Evolutionary conservation across 1,139 yeast species (phyloP).

Genomic region (Pichia inconspicua): DNA sequence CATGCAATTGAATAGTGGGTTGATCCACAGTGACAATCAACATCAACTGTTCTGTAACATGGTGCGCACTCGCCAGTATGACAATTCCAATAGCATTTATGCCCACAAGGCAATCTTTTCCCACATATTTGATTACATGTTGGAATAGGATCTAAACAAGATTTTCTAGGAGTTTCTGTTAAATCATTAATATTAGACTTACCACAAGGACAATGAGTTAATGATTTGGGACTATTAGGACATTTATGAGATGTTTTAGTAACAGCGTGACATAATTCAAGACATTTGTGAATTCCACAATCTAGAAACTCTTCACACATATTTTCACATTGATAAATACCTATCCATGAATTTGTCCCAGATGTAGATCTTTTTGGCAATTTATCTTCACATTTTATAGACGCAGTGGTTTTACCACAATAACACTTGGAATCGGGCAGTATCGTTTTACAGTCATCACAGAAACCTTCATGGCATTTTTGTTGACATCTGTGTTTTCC

Average conservation of each 20-base stretch:
- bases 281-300: conserved; percentile 63
- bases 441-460: conserved; percentile 58
- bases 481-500: conserved; percentile 59
- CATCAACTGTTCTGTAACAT: conserved; percentile 44
- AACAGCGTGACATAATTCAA: conserved; percentile 49
- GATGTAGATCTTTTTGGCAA: conserved; percentile 28
- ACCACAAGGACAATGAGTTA: conserved; percentile 76
- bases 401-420: conserved; percentile 53
- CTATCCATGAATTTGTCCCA: conserved; percentile 41
- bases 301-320: conserved; percentile 44
- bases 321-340: conserved; percentile 54
- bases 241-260: conserved; percentile 38
- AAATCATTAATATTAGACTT: conserved; percentile 35
- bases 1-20: conserved; percentile 57
- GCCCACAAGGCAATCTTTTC: conserved; percentile 65
- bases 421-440: conserved; percentile 49
- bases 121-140: conserved; percentile 62
- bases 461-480: conserved; percentile 65
- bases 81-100: conserved; percentile 57
- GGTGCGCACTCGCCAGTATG: conserved; percentile 69
- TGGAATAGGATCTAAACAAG: conserved; percentile 73
- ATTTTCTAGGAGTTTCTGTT: conserved; percentile 38
- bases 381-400: conserved; percentile 45
- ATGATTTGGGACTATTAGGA: conserved; percentile 50
- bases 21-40: conserved; percentile 45